Base-by-base conservation (phyloP, 257 asterid genomes). In the Paraleonurus japonicus region DNA sequence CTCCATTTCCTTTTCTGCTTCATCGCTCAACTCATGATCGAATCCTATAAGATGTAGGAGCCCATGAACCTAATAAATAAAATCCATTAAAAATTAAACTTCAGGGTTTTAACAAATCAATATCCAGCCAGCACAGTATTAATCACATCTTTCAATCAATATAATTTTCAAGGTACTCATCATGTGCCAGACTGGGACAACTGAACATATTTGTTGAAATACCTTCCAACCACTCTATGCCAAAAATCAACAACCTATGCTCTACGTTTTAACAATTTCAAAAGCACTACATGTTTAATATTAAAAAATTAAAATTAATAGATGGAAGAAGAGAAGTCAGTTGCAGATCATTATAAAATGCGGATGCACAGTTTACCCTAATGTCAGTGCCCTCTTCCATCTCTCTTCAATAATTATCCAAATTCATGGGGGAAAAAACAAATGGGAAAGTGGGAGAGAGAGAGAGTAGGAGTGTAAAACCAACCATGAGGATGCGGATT, bases 1-100 rank as follows among this genome's bases (percentile, higher is more conserved):
- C 89, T 91, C 98, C 99, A 95, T 95, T 85, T 95, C 99, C 69
- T 83, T 73, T 80, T 95, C 99, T 65, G 99, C 99, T 75, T 95
- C 96, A 33, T 89, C 90, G 27, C 98, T 92, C 61, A 91, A 81
- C 86, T 95, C 99, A 71, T 95, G 99, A 82, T 95, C 99, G 28
- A 95, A 95, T 69, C 99, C 99, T 88, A 95, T 63, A 72, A 95
- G 96, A 85, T 95, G 99, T 32, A 95, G 85, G 81, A 95, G 80
- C 57, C 98, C 99, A 71, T 95, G 99, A 87, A 95, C 98, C 99
- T 95, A 69, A n/a, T 26, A 61, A 73, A 55, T 16, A 41, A 39
- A 74, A 69, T 30, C 32, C 72, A 73, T 39, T 54, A 64, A 16
- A 35, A 43, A 69, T 39, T 54, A 64, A 4, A 16, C 28, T 50